Base-by-base conservation (phyloP, 1,139 yeast species). In the Yamadazyma sp. region DNA sequence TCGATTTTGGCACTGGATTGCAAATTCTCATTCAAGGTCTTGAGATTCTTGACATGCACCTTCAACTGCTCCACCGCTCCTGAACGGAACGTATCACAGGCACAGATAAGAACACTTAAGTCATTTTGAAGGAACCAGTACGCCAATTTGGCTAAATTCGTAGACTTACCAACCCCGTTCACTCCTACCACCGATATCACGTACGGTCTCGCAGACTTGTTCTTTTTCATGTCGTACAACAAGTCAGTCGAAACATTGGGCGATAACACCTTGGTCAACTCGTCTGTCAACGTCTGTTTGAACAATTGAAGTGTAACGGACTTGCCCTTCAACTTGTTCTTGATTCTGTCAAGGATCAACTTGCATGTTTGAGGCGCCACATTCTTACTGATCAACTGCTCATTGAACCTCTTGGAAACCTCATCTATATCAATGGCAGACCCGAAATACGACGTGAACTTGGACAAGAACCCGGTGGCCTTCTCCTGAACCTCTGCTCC, bases 141-240 rank as follows among this genome's bases (percentile, higher is more conserved):
- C 1, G 96, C 98, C 41, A 92, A 69, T 62, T 91, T 92, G 29
- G 98, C 95, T 45, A 92, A 70, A 55, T 89, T 94, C 3, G 98
- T 94, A 0, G 97, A 91, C 61, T 94, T 92, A 20, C 98, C 98
- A 26, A 92, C 98, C 33, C 98, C 98, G 59, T 92, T 92, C 18
- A 92, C 98, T 25, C 98, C 98, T 24, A 92, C 98, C 15, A 92
- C 94, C 0, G 98, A 89, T 43, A 92, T 88, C 12, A 92, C 97
- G 52, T 88, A 92, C 1, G 98, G 98, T 26, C 75, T 64, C 2
- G 59, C 55, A n/a, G 59, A 52, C 11, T 61, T 57, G 33, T 66
- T 64, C 17, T 48, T 31, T 56, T 86, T 86, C 42, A 92, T 87
- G 53, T 89, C 96, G 50, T 87, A 87, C 23, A 92, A 70, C 44